phyloP scores from a whole-genome alignment of 1,139 yeast genomes.

The Suhomyces wounanorum region DNA sequence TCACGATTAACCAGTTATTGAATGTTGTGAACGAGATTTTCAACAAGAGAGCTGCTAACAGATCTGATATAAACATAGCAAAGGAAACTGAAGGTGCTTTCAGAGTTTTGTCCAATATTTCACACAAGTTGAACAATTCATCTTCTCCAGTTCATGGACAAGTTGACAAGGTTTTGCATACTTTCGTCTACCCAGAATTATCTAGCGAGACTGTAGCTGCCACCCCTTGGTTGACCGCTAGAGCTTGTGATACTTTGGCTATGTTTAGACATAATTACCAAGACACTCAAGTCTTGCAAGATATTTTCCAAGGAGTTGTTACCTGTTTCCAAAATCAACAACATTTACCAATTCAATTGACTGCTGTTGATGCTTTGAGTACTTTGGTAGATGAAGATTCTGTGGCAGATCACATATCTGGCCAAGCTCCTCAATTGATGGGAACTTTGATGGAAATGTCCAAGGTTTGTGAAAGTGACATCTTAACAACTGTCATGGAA shows the following conservation, averaged over 20 bases:
- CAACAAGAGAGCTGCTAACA: slow-evolving; percentile 38
- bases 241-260: slow-evolving; percentile 59
- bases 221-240: slow-evolving; percentile 53
- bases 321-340: slow-evolving; percentile 43
- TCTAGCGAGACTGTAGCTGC: slow-evolving; percentile 30
- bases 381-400: slow-evolving; percentile 50
- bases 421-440: slow-evolving; percentile 56
- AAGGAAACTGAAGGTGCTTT: slow-evolving; percentile 54
- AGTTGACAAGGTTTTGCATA: slow-evolving; percentile 45
- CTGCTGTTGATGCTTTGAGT: slow-evolving; percentile 57
- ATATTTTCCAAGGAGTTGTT: slow-evolving; percentile 48
- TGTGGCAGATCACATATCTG: slow-evolving; percentile 49
- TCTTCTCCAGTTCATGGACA: slow-evolving; percentile 48
- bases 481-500: slow-evolving; percentile 58
- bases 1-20: slow-evolving; percentile 44
- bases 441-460: slow-evolving; percentile 53
- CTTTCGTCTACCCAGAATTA: slow-evolving; percentile 52
- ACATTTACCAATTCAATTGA: slow-evolving; percentile 52
- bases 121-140: slow-evolving; percentile 42
- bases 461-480: slow-evolving; percentile 53
- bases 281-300: slow-evolving; percentile 44
- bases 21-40: slow-evolving; percentile 54
- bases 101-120: slow-evolving; percentile 48
- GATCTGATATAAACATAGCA: slow-evolving; percentile 34
- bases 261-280: slow-evolving; percentile 43